Base-by-base conservation (phyloP, 176 grass and related monocot genomes). In the Luzula sylvatica region DNA sequence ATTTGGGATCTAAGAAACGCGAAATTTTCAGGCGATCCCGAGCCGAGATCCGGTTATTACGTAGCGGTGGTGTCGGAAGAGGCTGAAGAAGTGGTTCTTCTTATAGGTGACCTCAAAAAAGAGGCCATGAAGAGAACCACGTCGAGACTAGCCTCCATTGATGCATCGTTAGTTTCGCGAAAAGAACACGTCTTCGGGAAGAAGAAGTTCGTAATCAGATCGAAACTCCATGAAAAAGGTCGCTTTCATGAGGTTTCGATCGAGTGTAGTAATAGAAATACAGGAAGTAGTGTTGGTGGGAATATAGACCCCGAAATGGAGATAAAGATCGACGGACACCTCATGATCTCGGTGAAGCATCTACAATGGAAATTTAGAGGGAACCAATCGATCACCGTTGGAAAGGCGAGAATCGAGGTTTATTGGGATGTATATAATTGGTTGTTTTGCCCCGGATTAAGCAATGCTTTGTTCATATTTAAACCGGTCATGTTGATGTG, bases 391-490 rank as follows among this genome's bases (percentile, higher is more conserved):
- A 66, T 94, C 0, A 94, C 87, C 0, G 83, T 94, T 20, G 77
- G 78, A 28, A 55, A 72, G 21, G 82, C 82, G 3, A 82, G 77
- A 47, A 78, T 94, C 56, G 87, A 94, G 66, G 78, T 87, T 3
- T 94, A 83, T 42, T 94, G 88, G 88, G 83, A 94, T 56, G 88
- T 94, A 3, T 83, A 87, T 35, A 83, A 78, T 68, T 94, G 88
- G 88, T 65, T 94, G 46, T 94, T 94, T 72, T 72, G 79, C 79
- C 68, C 79, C 17, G 83, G 88, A 2, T 62, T 63, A 12, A 56
- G 83, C 5, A 82, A 77, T 2, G 83, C 88, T 11, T 45, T 84
- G 50, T 94, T 94, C 69, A 78, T 94, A 56, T 94, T 94, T 65
- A 56, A 81, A 0, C 88, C 83, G 12, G 75, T 79, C 60, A 49